Base-by-base conservation (phyloP, 106 monocot genomes). In the Dioscorea dumetorum region DNA sequence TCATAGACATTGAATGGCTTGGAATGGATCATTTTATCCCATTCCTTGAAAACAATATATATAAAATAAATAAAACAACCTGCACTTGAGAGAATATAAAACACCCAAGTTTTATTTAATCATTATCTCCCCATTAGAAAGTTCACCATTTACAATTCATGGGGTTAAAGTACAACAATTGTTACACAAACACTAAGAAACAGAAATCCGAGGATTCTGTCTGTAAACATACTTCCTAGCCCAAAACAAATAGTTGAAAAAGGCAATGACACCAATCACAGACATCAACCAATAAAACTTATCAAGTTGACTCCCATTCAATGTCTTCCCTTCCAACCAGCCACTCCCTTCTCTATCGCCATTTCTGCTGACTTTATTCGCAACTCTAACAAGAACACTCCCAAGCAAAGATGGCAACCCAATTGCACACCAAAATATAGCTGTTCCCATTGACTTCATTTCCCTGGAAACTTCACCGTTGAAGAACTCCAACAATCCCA, bases 401-500 rank as follows among this genome's bases (percentile, higher is more conserved):
- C 71, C 83, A 17, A 90, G 15, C 70, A 83, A 76, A 5, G 90
- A 80, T 20, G 83, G 49, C 13, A 90, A 24, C 18, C 90, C 90
- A 22, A 81, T 19, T 9, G 69, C 34, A 50, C 90, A 90, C 78
- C 80, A 90, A 48, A 87, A 83, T 22, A 90, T 70, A 2, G 90
- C 78, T 0, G 87, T 70, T 4, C 80, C 84, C 7, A 87, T 67
- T 0, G 90, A 83, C 57, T 87, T 91, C 76, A 91, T 87, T 13
- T 73, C 73, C 10, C 11, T 51, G 1, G 86, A 68, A 3, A 71
- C 72, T 41, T 86, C 83, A n/a, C 70, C 70, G 12, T 67, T 84
- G 81, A 84, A 87, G 70, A 91, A 87, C 56, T 91, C 87, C 49
- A 87, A 58, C 48, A 91, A 62, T 21, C 90, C 90, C 0, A 76